A percentile compares a stretch with the other conserved stretches of the same genome.
phyloP scores from a whole-genome alignment of 2,329 filamentous ascomycete species.

The Penicillium nordicum region DNA sequence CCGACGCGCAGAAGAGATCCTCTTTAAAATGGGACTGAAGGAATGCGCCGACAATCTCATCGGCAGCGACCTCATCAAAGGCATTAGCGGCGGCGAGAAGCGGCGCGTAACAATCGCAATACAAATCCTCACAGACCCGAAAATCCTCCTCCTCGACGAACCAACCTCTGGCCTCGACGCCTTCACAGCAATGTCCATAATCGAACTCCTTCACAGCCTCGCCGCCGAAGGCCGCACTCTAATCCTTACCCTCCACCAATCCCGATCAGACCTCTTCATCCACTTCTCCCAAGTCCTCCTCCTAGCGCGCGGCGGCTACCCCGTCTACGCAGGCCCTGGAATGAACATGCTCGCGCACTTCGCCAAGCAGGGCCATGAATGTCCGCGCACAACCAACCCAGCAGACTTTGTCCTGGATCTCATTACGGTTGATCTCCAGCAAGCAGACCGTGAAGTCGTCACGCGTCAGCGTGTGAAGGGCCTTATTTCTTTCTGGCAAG shows the following conservation, averaged over 20 bases:
- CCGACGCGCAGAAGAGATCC: conserved; percentile 65
- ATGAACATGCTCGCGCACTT: conserved; percentile 66
- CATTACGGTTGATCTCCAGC: conserved; percentile 71
- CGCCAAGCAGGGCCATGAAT: conserved; percentile 56
- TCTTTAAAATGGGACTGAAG: conserved; percentile 72
- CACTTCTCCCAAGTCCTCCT: conserved; percentile 70
- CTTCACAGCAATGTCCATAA: conserved; percentile 73
- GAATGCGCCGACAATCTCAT: conserved; percentile 74
- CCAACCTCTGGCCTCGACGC: conserved; percentile 74
- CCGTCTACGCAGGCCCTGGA: conserved; percentile 65
- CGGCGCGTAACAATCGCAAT: conserved; percentile 73
- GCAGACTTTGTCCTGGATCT: conserved; percentile 75
- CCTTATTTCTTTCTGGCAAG: conserved; percentile 57
- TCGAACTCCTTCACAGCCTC: conserved; percentile 67
- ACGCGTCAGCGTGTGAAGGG: conserved; percentile 60
- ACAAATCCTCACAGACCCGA: conserved; percentile 72
- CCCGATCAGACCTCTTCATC: conserved; percentile 67
- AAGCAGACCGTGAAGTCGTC: conserved; percentile 58
- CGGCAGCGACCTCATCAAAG: conserved; percentile 69
- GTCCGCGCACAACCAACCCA: conserved; percentile 68
- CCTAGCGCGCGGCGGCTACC: conserved; percentile 65
- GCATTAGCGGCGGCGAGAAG: conserved; percentile 77
- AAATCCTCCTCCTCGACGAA: conserved; percentile 70
- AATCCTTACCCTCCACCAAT: conserved; percentile 75
- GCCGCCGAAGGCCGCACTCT: conserved; percentile 71